A percentile compares a stretch with the other conserved stretches of the same genome.
Conservation (phyloP, 148 eudicot genomes). For the Salicornia ramosissima region DNA sequence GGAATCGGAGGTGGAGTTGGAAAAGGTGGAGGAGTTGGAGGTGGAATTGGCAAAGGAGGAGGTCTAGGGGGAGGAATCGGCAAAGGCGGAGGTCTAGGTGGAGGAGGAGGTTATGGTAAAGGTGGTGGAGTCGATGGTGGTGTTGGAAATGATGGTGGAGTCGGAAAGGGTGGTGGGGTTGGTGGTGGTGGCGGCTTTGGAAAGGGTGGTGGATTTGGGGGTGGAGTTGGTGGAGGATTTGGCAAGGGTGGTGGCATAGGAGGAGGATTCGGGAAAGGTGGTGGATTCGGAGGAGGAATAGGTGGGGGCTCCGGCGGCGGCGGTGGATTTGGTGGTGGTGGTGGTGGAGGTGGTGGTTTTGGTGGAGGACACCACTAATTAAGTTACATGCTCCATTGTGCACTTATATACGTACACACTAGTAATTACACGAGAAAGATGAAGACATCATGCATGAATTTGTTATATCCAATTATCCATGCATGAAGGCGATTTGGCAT, state of each 20-base stretch:
- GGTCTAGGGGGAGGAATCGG: slow-evolving; percentile 24
- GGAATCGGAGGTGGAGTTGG: slow-evolving; percentile 24
- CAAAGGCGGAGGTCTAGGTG: slow-evolving; percentile 25
- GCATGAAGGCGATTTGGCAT: not conserved
- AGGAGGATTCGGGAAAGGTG: slow-evolving; percentile 12
- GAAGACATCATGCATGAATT: not conserved
- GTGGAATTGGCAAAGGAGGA: slow-evolving; percentile 17
- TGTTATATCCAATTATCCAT: not conserved
- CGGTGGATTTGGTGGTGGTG: slow-evolving; percentile 8
- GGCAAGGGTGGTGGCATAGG: slow-evolving; percentile 27
- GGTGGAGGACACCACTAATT: slow-evolving; percentile 23
- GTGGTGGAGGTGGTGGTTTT: slow-evolving; percentile 22
- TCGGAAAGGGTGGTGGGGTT: slow-evolving; percentile 25
- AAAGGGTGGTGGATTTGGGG: slow-evolving; percentile 22
- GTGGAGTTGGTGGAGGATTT: slow-evolving; percentile 19
- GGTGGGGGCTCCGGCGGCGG: slow-evolving; percentile 16
- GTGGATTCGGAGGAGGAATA: slow-evolving; percentile 12
- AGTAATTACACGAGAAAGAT: too few species aligned
- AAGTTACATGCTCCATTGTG: too few species aligned
- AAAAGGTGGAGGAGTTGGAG: slow-evolving; percentile 18
- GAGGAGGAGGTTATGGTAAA: slow-evolving; percentile 25
- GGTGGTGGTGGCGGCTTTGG: slow-evolving; percentile 26
- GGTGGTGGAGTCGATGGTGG: slow-evolving; percentile 32
- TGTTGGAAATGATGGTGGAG: slow-evolving; percentile 17
- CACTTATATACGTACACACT: too few species aligned